Percentiles rank a stretch among this genome's conserved stretches.
phyloP scores from a whole-genome alignment of 805 yeast species.

The Zygosaccharomyces gambellarensis region DNA sequence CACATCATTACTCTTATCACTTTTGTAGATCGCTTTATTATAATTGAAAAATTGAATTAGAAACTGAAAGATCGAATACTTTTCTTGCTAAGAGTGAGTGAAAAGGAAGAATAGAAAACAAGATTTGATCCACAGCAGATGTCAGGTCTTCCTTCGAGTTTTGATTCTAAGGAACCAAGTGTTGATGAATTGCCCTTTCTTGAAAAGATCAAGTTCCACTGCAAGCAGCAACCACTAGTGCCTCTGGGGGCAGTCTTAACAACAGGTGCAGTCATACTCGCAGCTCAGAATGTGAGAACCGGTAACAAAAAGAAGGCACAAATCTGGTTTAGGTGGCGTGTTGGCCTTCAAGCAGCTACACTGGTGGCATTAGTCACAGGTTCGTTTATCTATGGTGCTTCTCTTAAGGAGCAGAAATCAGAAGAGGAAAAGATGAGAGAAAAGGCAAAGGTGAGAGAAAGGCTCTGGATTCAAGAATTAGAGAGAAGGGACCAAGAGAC shows the following conservation, averaged over 20 bases:
- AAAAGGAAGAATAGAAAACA: neutral
- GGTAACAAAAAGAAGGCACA: constrained; percentile 78
- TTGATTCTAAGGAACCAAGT: constrained; percentile 29
- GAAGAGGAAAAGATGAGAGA: constrained; percentile 64
- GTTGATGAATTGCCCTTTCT: constrained; percentile 41
- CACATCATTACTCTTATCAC: too few relatives aligned
- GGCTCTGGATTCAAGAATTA: constrained; percentile 82
- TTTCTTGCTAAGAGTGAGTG: too few relatives aligned
- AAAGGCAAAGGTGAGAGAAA: constrained; percentile 81
- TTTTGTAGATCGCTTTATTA: too few relatives aligned
- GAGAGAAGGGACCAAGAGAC: constrained; percentile 79
- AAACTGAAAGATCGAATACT: too few relatives aligned
- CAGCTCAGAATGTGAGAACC: constrained; percentile 66
- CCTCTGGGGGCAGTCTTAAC: constrained; percentile 80
- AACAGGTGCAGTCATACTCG: constrained; percentile 71
- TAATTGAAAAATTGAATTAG: too few relatives aligned
- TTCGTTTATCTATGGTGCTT: constrained; percentile 61
- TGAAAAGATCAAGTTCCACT: constrained; percentile 54
- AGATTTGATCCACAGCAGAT: neutral
- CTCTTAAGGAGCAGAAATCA: constrained; percentile 41
- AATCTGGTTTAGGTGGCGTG: constrained; percentile 84
- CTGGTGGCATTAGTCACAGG: constrained; percentile 79
- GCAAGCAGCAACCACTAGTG: constrained; percentile 83
- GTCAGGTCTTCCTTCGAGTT: constrained; percentile 32
- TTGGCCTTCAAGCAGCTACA: constrained; percentile 79